phyloP scores from a whole-genome alignment of 768 basidiomycete genomes.

The Amanita exitialis region DNA sequence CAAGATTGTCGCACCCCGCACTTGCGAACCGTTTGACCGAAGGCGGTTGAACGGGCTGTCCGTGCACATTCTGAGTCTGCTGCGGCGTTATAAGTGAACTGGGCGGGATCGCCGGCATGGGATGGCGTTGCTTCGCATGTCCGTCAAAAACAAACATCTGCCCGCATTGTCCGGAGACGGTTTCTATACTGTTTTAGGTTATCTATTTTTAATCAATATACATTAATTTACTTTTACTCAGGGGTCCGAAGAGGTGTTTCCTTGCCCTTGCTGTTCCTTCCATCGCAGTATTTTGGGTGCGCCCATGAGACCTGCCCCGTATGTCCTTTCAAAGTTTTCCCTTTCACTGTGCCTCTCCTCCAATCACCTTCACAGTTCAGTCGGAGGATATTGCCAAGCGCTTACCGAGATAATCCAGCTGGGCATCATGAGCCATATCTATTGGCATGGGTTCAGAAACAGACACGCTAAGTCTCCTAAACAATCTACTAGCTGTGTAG shows the following conservation, averaged over 20 bases:
- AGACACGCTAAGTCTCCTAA: constrained; percentile 39
- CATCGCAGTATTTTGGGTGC: constrained; percentile 99
- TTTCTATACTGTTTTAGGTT: too few relatives aligned
- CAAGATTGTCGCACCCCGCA: constrained; percentile 93
- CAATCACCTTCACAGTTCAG: constrained; percentile 85
- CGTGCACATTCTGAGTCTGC: constrained; percentile 30
- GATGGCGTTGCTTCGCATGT: constrained; percentile 94
- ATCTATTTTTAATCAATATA: too few relatives aligned
- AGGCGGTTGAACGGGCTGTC: constrained; percentile 33
- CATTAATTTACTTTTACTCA: constrained; percentile 98
- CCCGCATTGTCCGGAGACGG: constrained; percentile 97
- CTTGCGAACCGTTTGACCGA: constrained; percentile 88
- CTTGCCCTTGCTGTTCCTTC: constrained; percentile 76
- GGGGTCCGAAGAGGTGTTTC: constrained; percentile 40
- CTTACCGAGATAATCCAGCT: constrained; percentile 96
- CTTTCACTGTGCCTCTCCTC: constrained; percentile 67
- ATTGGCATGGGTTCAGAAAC: constrained; percentile 70
- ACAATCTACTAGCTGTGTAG: too few relatives aligned
- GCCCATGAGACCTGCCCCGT: constrained; percentile 98
- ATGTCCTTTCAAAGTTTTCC: constrained; percentile 84
- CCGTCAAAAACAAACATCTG: constrained; percentile 88
- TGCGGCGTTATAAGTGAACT: constrained; percentile 75
- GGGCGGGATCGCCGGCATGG: constrained; percentile 89
- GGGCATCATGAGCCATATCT: constrained; percentile 94
- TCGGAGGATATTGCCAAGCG: constrained; percentile 95